Base-by-base conservation (phyloP, 73 alveolate genomes). In the Paramecium primaurelia region DNA sequence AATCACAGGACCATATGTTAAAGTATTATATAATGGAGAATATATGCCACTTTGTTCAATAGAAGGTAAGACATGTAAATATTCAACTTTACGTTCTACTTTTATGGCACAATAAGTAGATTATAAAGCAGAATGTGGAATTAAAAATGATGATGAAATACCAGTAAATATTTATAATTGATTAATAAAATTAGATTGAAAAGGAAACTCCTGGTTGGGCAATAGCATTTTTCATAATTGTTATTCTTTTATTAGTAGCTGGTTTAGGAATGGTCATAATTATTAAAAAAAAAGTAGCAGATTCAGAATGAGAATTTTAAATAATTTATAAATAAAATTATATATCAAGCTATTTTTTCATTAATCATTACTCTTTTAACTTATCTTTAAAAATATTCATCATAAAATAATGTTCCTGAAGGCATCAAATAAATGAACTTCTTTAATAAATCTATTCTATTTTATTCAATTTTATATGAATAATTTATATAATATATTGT, bases 141-240 rank as follows among this genome's bases (percentile, higher is more conserved):
- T 64, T 8, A 26, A 51, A 1, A 6, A 32, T 0, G 28, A 64
- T 64, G 8, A 10, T 9, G 51, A 28, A 64, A 64, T 64, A 9
- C 84, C 84, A 28, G 84, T 64, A 54, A 11, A 34, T 34, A 59
- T 6, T 30, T 18, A 8, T 64, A 26, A 64, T 64, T 64, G 0
- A 28, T 32, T 14, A 0, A 0, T 64, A 25, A 1, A 28, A 25
- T 73, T 34, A 73, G 87, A 37, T 73, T 34, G 42, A 73, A 73
- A 18, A 73, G 3, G 47, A 73, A 44, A 36, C 87, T 3, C 87
- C 87, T n/a, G 87, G 87, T 37, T 73, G 87, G 87, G 87, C 87
- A 6, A 34, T 73, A 4, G 87, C 87, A 8, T 73, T 34, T 73
- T 73, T 73, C 47, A 20, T 73, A 1, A 73, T 73, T 73, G 87